Conservation (phyloP, 768 basidiomycete genomes). For the Mycena maculata region DNA sequence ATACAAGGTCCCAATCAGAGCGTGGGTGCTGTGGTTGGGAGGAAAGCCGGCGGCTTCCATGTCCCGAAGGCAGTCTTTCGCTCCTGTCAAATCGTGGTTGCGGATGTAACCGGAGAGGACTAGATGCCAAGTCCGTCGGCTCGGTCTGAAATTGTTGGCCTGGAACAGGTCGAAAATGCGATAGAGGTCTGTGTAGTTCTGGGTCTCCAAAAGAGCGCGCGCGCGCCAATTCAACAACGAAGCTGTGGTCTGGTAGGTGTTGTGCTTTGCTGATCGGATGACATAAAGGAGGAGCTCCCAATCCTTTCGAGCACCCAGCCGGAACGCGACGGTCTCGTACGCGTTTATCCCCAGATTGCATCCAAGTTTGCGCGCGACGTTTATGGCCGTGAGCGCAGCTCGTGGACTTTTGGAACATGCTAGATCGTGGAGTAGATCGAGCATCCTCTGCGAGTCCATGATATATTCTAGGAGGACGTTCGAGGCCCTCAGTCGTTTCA, state of each 20-base stretch:
- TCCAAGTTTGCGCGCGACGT: conserved; percentile 62
- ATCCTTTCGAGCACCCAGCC: conserved; percentile 55
- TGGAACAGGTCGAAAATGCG: conserved; percentile 64
- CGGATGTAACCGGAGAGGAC: conserved; percentile 75
- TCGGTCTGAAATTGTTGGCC: conserved; percentile 57
- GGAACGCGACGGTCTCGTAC: conserved; percentile 68
- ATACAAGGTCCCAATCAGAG: conserved; percentile 68
- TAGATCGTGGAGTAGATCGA: conserved; percentile 46
- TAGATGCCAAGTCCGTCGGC: conserved; percentile 74
- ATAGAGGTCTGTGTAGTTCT: conserved; percentile 59
- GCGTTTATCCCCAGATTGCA: conserved; percentile 61
- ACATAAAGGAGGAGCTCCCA: conserved; percentile 66
- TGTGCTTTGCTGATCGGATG: conserved; percentile 60
- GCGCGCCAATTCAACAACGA: conserved; percentile 79
- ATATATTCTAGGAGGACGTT: conserved; percentile 37
- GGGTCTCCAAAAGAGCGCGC: conserved; percentile 67
- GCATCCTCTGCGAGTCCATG: conserved; percentile 47
- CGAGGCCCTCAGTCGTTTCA: conserved; percentile 6
- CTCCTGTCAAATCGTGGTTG: conserved; percentile 71
- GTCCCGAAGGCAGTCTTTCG: conserved; percentile 60
- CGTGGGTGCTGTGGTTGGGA: conserved; percentile 68
- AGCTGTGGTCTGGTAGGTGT: conserved; percentile 60
- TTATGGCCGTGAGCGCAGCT: conserved; percentile 58
- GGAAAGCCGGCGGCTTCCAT: conserved; percentile 71
- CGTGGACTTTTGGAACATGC: conserved; percentile 49